Percentiles rank a stretch among this genome's conserved stretches.
Conservation (phyloP, 805 yeast species). For the Ogataea salicorniae region DNA sequence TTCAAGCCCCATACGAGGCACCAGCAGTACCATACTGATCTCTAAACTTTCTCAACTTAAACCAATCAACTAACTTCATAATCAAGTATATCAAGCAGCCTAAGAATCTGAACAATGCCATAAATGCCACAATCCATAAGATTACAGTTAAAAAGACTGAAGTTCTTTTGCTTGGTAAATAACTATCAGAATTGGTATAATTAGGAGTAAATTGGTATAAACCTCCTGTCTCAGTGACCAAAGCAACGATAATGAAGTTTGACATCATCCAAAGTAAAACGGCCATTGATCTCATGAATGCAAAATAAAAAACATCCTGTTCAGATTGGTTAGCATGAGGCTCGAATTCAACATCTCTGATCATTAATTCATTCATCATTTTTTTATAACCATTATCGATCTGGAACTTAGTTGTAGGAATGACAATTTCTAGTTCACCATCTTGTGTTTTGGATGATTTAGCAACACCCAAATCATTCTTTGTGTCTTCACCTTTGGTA, state of each 20-base stretch:
- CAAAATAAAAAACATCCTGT: slow-evolving; percentile 73
- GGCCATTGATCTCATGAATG: slow-evolving; percentile 82
- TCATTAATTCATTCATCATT: slow-evolving; percentile 54
- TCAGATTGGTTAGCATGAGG: slow-evolving; percentile 34
- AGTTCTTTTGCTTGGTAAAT: slow-evolving; percentile 38
- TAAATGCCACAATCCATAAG: slow-evolving; percentile 87
- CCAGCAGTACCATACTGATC: slow-evolving; percentile 13
- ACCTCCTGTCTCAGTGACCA: slow-evolving; percentile 84
- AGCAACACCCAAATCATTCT: slow-evolving; percentile 78
- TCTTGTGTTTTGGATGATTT: slow-evolving; percentile 49
- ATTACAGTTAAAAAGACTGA: slow-evolving; percentile 74
- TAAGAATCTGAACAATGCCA: slow-evolving; percentile 76
- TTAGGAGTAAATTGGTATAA: slow-evolving; percentile 41
- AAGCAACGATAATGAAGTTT: slow-evolving; percentile 74
- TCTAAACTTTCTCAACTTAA: slow-evolving; percentile 14
- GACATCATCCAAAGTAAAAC: slow-evolving; percentile 87
- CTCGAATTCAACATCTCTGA: slow-evolving; percentile 28
- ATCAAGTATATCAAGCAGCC: slow-evolving; percentile 65
- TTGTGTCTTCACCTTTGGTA: slow-evolving; percentile 77
- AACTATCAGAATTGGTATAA: slow-evolving; percentile 28
- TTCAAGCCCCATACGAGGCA: slow-evolving; percentile 12
- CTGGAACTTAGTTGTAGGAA: slow-evolving; percentile 72
- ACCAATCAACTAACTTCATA: slow-evolving; percentile 20
- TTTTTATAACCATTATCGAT: slow-evolving; percentile 69
- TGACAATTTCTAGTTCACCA: slow-evolving; percentile 62